Conservation (phyloP, 1,139 yeast genomes). For the Blastobotrys illinoisensis region DNA sequence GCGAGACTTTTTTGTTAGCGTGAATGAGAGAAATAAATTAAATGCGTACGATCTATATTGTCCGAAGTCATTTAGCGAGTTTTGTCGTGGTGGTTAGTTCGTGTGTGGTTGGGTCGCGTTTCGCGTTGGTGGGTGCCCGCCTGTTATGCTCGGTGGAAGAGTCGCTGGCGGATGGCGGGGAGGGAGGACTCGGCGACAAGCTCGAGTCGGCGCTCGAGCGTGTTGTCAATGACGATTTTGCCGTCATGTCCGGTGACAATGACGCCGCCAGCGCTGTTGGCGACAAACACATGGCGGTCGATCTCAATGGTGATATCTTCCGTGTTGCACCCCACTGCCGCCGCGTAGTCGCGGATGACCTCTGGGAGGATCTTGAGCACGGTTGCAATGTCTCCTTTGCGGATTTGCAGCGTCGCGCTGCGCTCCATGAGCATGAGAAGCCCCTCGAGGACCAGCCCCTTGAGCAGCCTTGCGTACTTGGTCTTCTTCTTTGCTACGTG, state of each 20-base stretch:
- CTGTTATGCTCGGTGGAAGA: slow-evolving; percentile 49
- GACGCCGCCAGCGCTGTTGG: slow-evolving; percentile 72
- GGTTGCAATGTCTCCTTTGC: slow-evolving; percentile 59
- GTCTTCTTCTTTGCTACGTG: slow-evolving; percentile 43
- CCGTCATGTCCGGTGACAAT: slow-evolving; percentile 64
- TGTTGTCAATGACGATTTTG: slow-evolving; percentile 83
- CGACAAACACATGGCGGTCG: slow-evolving; percentile 38
- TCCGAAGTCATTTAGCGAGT: background rate
- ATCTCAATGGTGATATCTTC: slow-evolving; percentile 35
- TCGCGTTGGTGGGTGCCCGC: slow-evolving; percentile 47
- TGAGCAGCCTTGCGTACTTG: slow-evolving; percentile 63
- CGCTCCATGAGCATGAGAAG: slow-evolving; percentile 68
- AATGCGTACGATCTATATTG: background rate
- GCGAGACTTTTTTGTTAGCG: background rate
- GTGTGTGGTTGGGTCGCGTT: background rate
- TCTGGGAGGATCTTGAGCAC: slow-evolving; percentile 58
- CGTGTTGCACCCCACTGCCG: slow-evolving; percentile 33
- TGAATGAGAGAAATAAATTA: background rate
- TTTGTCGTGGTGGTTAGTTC: background rate
- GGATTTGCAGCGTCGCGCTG: slow-evolving; percentile 56
- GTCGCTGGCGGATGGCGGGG: slow-evolving; percentile 85
- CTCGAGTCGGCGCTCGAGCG: slow-evolving; percentile 87
- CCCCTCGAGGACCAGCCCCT: slow-evolving; percentile 80
- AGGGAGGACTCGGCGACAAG: slow-evolving; percentile 77
- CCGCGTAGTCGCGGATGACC: slow-evolving; percentile 58